A percentile compares a stretch with the other conserved stretches of the same genome.
phyloP scores from a whole-genome alignment of 2,329 filamentous ascomycete species.

The Cladosporium sp. region DNA sequence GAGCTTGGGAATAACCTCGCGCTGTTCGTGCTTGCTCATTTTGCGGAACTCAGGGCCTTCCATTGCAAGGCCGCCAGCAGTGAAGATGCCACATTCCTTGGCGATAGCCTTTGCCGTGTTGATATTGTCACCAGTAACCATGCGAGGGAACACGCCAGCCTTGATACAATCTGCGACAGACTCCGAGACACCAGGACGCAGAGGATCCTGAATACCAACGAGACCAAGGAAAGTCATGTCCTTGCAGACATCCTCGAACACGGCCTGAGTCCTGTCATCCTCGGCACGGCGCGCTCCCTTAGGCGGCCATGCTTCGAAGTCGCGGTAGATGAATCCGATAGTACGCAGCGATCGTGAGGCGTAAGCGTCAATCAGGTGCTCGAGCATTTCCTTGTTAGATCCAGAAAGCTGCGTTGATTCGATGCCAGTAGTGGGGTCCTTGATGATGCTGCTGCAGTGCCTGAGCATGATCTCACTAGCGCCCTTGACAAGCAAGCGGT shows the following conservation, averaged over 20 bases:
- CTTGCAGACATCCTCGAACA: conserved; percentile 65
- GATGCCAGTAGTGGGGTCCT: conserved; percentile 57
- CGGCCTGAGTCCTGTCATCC: conserved; percentile 58
- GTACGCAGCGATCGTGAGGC: conserved; percentile 77
- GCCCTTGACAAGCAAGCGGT: conserved; percentile 53
- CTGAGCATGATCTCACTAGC: conserved; percentile 49
- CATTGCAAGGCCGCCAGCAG: conserved; percentile 39
- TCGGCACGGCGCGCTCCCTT: conserved; percentile 54
- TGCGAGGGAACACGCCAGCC: conserved; percentile 67
- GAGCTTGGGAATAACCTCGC: conserved; percentile 56
- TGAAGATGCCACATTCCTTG: conserved; percentile 64
- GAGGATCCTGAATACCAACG: conserved; percentile 71
- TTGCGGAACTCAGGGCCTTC: conserved; percentile 44
- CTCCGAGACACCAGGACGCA: conserved; percentile 62
- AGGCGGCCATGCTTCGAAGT: conserved; percentile 81
- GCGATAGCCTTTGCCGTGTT: conserved; percentile 71
- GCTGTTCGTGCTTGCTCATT: conserved; percentile 43
- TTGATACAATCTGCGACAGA: conserved; percentile 64
- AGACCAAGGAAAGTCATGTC: conserved; percentile 70
- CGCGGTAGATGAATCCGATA: conserved; percentile 77
- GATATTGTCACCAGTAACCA: conserved; percentile 71
- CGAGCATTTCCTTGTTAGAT: conserved; percentile 56
- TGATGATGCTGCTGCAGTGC: conserved; percentile 50
- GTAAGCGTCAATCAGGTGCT: conserved; percentile 69
- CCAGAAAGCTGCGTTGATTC: conserved; percentile 50